Evolutionary conservation across 2,329 filamentous ascomycete species (phyloP).

Genomic region (Colletotrichum tropicale): DNA sequence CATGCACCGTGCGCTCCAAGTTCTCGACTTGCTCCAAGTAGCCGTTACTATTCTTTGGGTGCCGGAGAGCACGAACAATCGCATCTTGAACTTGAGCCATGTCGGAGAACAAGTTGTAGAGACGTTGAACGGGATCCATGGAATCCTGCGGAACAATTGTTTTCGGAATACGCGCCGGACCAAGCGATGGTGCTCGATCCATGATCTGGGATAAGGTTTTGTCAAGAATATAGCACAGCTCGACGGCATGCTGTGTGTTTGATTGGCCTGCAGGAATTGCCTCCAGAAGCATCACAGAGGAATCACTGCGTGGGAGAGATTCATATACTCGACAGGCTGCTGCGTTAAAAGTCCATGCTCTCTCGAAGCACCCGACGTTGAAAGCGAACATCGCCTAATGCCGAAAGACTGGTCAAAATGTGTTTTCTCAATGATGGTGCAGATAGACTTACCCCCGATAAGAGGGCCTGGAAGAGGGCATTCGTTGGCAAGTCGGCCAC

Average conservation of each 20-base stretch:
- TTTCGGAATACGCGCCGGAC: no score
- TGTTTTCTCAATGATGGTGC: background rate
- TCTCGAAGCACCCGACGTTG: background rate
- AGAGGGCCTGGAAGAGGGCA: background rate
- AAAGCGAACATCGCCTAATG: background rate
- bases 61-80: no score
- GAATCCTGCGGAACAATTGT: no score
- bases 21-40: no score
- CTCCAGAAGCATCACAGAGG: rapidly evolving
- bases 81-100: no score
- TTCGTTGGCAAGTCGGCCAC: background rate
- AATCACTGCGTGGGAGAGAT: background rate
- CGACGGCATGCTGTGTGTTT: background rate
- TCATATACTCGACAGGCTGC: background rate
- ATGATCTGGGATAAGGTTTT: background rate
- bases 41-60: no score
- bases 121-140: no score
- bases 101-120: no score
- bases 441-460: background rate
- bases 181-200: background rate
- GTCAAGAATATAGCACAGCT: background rate
- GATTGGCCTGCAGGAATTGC: background rate
- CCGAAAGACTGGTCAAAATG: background rate
- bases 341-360: background rate
- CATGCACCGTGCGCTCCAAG: no score